These are phyloP conservation scores for Venturia effusa DNA, from an alignment of 2,329 filamentous ascomycete species.

Conservation along the genomic window DNA sequence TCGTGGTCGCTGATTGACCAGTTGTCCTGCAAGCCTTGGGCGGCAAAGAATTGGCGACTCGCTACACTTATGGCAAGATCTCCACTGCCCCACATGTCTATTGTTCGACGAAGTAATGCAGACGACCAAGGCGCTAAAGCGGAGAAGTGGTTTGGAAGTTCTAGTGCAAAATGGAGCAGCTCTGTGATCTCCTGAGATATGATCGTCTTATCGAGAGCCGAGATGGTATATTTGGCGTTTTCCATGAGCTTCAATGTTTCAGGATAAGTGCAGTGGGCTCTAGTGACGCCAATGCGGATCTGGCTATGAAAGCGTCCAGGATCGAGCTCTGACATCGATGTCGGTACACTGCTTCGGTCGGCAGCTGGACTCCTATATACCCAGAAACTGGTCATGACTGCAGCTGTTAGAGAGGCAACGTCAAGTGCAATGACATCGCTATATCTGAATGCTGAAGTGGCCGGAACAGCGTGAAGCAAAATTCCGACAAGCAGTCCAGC, in stretches of 20 bases:
- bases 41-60: background rate
- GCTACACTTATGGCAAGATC: background rate
- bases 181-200: background rate
- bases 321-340: background rate
- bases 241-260: background rate
- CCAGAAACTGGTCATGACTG: conserved; percentile 24
- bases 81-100: conserved; percentile 2
- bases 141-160: background rate
- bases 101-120: background rate
- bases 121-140: background rate
- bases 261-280: background rate
- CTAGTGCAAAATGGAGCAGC: background rate
- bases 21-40: background rate
- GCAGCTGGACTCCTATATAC: background rate
- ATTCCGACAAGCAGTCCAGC: background rate
- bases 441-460: conserved; percentile 19
- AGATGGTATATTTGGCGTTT: background rate
- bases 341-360: background rate
- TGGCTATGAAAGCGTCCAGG: background rate
- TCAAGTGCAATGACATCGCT: conserved; percentile 39
- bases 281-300: background rate
- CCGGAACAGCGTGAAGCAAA: background rate
- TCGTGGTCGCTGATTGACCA: background rate
- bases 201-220: background rate
- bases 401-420: conserved; percentile 41